Conservation (phyloP, 352 stramenopile species). For the Globisporangium okanoganense region DNA sequence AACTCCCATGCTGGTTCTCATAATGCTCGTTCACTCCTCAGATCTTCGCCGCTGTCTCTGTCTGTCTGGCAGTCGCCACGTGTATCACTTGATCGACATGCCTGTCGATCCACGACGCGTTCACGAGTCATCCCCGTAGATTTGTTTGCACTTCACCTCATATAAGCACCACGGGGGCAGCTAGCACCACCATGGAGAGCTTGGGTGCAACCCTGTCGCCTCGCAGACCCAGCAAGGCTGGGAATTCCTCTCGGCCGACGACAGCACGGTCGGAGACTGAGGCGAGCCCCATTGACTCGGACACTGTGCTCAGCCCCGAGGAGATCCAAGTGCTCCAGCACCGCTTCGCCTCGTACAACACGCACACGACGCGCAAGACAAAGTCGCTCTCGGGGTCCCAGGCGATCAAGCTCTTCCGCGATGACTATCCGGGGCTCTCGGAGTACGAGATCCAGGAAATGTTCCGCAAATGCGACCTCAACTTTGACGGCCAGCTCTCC, state of each 20-base stretch:
- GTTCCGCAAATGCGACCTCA: slow-evolving; percentile 57
- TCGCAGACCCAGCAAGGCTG: not conserved
- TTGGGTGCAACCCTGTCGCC: not conserved
- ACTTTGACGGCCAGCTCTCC: slow-evolving; percentile 52
- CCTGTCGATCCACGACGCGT: not conserved
- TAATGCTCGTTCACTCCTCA: not conserved
- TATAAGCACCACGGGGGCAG: not conserved
- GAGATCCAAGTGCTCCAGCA: slow-evolving; percentile 46
- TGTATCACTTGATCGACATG: not conserved
- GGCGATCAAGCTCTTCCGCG: slow-evolving; percentile 54
- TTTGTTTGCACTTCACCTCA: not conserved
- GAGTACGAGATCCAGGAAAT: slow-evolving; percentile 58
- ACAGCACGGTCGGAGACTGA: slow-evolving; percentile 11
- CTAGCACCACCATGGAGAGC: not conserved
- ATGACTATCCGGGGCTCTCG: slow-evolving; percentile 58
- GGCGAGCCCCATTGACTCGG: slow-evolving; percentile 23
- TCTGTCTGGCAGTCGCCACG: not conserved
- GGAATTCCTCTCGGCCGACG: not conserved
- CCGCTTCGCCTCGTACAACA: slow-evolving; percentile 32
- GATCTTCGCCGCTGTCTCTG: not conserved
- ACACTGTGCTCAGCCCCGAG: slow-evolving; percentile 39
- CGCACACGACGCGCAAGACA: not conserved
- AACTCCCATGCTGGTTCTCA: not conserved
- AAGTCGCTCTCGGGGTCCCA: slow-evolving; percentile 31
- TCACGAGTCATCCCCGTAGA: not conserved